Base-by-base conservation (phyloP, 2,329 filamentous ascomycete genomes). In the Hypoxylon sp. region DNA sequence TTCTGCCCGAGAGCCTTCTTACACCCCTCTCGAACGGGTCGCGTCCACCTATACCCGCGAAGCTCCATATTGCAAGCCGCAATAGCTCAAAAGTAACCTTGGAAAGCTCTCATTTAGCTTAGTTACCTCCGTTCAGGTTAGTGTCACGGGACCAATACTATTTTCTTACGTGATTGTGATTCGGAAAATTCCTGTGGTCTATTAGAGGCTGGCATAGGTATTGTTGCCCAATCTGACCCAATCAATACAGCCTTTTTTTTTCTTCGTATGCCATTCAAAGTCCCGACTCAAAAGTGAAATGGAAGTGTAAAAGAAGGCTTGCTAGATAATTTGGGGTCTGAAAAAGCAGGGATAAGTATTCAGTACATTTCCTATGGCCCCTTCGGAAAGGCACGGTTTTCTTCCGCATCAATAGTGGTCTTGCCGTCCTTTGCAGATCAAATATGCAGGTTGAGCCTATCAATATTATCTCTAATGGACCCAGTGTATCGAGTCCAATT, bases 81-180 rank as follows among this genome's bases (percentile, higher is more conserved):
- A 22, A 27, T 42, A 10, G 42, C 30, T 49, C 11, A 27, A 27
- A 51, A 33, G 33, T 25, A 42, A 20, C 25, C 25, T 27, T 27
- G 25, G 25, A 27, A 27, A 48, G 11, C n/a, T 50, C 42, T 31
- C 42, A 44, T 61, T 22, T 30, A 11, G 13, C 25, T 27, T 27
- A 27, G 25, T 27, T 27, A 27, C 3, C 14, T 48, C 17, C 40
- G 17, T 17, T 44, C 20, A 10, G 40, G 40, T 44, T 44, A 5
- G 25, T 37, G 33, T 48, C 64, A 58, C 37, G 17, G 54, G 54
- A 48, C 64, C 50, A 35, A 33, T 37, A 30, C 31, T 30, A 53
- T 33, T 37, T 57, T 62, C 50, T 65, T 60, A 55, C 55, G 13
- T 55, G 56, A 44, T 42, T 42, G 11, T 13, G 31, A 49, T 4